Base-by-base conservation (phyloP, 345 rosid species). In the Turnera subulata region DNA sequence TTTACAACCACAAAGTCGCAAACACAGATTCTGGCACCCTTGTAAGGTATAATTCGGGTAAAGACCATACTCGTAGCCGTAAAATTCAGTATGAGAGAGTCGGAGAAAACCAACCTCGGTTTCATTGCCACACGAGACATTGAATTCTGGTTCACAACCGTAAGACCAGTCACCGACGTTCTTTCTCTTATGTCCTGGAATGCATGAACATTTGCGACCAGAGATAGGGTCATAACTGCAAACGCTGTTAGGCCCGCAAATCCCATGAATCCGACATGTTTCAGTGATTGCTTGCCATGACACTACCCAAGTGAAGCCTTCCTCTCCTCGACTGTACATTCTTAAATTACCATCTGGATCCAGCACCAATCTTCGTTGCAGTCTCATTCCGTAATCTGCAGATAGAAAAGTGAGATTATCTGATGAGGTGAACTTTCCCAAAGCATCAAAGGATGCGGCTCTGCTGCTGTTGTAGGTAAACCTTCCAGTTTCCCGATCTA, bases 251-350 rank as follows among this genome's bases (percentile, higher is more conserved):
- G n/a, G 39, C 2, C 61, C 61, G 19, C 61, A 57, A 39, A 57
- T 57, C 39, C 61, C 61, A 46, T 57, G 61, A 56, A 57, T 19
- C 9, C 23, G 17, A 19, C 61, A 57, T 13, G 50, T 35, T n/a
- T 44, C 29, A 16, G 50, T 22, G 22, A 57, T n/a, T 50, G 38
- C 35, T 46, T 57, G 35, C 40, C 61, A 25, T 13, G 61, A 22
- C 26, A 57, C 39, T 5, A 6, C 22, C 61, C 61, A 57, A 9
- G 17, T 23, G 7, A 11, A 22, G n/a, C n/a, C n/a, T n/a, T n/a
- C n/a, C n/a, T n/a, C n/a, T n/a, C n/a, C n/a, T n/a, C n/a, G n/a
- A n/a, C 61, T 57, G 24, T 45, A 57, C 16, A 57, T 4, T 24
- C 40, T 50, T 43, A 57, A 22, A 39, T 57, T 57, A 10, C 61